These are phyloP conservation scores for Globisporangium okanoganense DNA, from an alignment of 352 stramenopile species.

Conservation along the genomic window DNA sequence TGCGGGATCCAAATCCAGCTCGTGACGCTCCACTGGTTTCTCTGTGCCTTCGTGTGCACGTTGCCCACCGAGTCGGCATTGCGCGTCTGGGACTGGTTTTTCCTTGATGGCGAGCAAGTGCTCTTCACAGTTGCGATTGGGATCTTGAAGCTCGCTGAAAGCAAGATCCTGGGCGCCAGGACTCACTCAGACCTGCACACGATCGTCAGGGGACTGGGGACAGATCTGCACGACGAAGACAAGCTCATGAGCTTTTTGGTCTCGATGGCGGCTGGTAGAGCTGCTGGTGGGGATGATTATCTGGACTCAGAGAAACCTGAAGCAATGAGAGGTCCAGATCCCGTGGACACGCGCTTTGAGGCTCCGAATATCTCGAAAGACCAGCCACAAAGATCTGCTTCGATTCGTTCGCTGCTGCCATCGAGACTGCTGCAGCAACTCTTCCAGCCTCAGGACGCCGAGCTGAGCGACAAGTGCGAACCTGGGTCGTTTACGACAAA, in stretches of 20 bases:
- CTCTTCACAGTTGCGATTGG: slow-evolving; percentile 43
- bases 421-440: slow-evolving; percentile 5
- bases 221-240: slow-evolving; percentile 50
- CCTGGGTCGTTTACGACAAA: neutral
- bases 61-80: slow-evolving; percentile 64
- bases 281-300: neutral
- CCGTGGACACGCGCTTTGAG: neutral
- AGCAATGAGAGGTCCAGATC: neutral
- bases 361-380: neutral
- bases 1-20: slow-evolving; percentile 59
- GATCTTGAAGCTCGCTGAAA: slow-evolving; percentile 38
- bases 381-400: neutral
- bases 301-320: neutral
- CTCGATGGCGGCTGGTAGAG: slow-evolving; percentile 3
- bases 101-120: slow-evolving; percentile 59
- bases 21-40: slow-evolving; percentile 84
- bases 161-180: slow-evolving; percentile 24
- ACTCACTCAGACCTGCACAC: slow-evolving; percentile 37
- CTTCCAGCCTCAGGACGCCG: neutral
- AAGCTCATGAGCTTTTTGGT: slow-evolving; percentile 33
- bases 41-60: slow-evolving; percentile 82
- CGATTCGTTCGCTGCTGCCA: neutral
- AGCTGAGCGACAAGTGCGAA: neutral
- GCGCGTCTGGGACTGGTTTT: slow-evolving; percentile 76
- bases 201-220: slow-evolving; percentile 39